Evolutionary conservation across 305 asterid species (phyloP), one percentile per base, ranked within the genome.

Genomic region (Solanum chacoense): DNA sequence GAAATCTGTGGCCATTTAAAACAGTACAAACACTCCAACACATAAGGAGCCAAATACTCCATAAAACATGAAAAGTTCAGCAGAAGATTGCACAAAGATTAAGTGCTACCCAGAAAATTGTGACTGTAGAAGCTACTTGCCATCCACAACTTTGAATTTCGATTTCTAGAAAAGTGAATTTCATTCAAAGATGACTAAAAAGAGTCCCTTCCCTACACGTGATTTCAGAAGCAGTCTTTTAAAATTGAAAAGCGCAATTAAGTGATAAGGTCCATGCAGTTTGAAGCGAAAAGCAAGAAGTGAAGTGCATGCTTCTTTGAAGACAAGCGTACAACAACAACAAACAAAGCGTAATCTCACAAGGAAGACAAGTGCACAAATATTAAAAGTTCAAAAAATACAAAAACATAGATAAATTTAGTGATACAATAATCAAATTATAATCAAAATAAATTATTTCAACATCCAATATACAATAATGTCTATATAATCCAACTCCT

Each of bases 1-100:
- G 93, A 96, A 97, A 94, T 97, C 99, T 97, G 97, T 88, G 8
- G 38, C 28, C 63, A 79, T 36, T 26, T 14, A 84, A 26, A 22
- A 32, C 74, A 45, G 71, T 50, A 50, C 59, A 26, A 80, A 31
- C 72, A 84, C 32, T 84, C 42, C n/a, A 55, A 84, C 85, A 63
- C 34, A 35, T 42, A 72, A 72, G 7, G 72, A 72, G 71, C 65
- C 72, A 22, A 75, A 87, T 55, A 76, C 36, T 55, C 81, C 71
- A 86, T 16, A 72, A 35, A 71, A 69, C 40, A 76, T n/a, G 36
- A 40, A 76, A 24, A 76, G 4, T 6, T 24, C 26, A 34, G 45
- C 31, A 74, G 26, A 87, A 74, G 84, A 87, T 75, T 42, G 84
- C 76, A 75, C 35, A 75, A 26, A 75, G 38, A 42, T 29, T 45